A percentile compares a stretch with the other conserved stretches of the same genome.
phyloP scores from a whole-genome alignment of 2,329 filamentous ascomycete species.

The Arthroderma uncinatum region DNA sequence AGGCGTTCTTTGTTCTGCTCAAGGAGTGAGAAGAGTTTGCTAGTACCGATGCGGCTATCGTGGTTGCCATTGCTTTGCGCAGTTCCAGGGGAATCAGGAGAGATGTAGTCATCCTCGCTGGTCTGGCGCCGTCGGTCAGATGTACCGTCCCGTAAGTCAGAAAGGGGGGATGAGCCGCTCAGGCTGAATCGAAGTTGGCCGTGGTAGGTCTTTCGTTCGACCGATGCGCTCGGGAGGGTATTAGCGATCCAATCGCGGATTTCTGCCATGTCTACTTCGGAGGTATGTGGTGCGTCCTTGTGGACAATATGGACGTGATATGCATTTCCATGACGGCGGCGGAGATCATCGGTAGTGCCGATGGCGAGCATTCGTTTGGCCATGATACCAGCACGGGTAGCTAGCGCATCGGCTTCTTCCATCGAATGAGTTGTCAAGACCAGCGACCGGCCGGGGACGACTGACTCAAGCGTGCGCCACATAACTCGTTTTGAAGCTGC shows the following conservation, averaged over 20 bases:
- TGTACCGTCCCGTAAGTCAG: neutral
- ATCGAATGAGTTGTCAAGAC: slow-evolving; percentile 87
- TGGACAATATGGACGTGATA: slow-evolving; percentile 75
- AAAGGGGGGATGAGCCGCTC: slow-evolving; percentile 27
- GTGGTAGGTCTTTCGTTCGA: slow-evolving; percentile 68
- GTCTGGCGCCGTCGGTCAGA: slow-evolving; percentile 7
- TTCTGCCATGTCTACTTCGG: slow-evolving; percentile 52
- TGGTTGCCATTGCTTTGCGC: neutral
- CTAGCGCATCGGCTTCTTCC: slow-evolving; percentile 88
- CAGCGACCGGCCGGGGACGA: slow-evolving; percentile 66
- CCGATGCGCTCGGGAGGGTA: slow-evolving; percentile 52
- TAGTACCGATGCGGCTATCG: neutral
- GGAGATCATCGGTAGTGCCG: slow-evolving; percentile 61
- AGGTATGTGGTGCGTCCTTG: slow-evolving; percentile 61
- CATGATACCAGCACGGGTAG: slow-evolving; percentile 73
- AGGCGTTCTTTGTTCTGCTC: slow-evolving; percentile 59
- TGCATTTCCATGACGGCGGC: slow-evolving; percentile 63
- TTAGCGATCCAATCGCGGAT: slow-evolving; percentile 55
- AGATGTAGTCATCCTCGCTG: neutral
- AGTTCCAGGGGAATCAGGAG: neutral
- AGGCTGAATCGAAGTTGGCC: slow-evolving; percentile 81
- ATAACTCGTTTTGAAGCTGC: slow-evolving; percentile 83
- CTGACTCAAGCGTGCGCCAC: slow-evolving; percentile 72
- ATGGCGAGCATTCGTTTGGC: slow-evolving; percentile 75
- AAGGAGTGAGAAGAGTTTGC: slow-evolving; percentile 55